Conservation (phyloP, 257 asterid genomes). For the Solanum medicagineum region DNA sequence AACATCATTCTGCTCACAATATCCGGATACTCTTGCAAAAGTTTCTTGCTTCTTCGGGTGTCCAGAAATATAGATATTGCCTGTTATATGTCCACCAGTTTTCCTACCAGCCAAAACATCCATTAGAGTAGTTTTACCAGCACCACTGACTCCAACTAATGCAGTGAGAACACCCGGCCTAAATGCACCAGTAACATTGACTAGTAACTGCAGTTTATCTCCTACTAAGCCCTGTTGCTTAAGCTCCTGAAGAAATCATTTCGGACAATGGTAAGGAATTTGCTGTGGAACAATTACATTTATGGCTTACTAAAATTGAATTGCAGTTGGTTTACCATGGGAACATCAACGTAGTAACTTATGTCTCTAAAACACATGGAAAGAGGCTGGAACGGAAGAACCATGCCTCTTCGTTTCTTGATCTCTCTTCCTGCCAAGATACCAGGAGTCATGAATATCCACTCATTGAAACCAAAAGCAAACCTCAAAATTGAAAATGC, state of each 20-base stretch:
- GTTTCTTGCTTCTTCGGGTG: conserved; percentile 81
- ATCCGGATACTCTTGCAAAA: conserved; percentile 85
- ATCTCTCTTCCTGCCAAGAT: conserved; percentile 31
- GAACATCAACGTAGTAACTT: conserved; percentile 72
- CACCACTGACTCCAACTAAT: conserved; percentile 87
- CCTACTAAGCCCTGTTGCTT: conserved; percentile 57
- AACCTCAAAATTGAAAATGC: not conserved
- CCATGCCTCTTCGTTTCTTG: conserved; percentile 51
- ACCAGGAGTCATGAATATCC: conserved; percentile 2
- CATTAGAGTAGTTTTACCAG: conserved; percentile 96
- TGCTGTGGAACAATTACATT: not conserved
- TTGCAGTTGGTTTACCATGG: conserved; percentile 41
- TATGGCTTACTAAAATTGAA: not conserved
- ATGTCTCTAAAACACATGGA: conserved; percentile 71
- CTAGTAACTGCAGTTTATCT: conserved; percentile 55
- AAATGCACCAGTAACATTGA: conserved; percentile 65
- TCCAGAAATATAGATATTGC: conserved; percentile 58
- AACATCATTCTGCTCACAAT: conserved; percentile 83
- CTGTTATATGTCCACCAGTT: conserved; percentile 79
- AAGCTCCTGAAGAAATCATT: conserved; percentile 43
- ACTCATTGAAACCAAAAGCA: not conserved
- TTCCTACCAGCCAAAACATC: conserved; percentile 94
- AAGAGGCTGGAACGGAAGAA: conserved; percentile 84
- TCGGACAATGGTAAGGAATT: not conserved
- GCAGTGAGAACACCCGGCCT: conserved; percentile 90